Percentiles rank a stretch among this genome's conserved stretches.
Conservation (phyloP, 129 eudicot species). For the Glebionis coronaria region DNA sequence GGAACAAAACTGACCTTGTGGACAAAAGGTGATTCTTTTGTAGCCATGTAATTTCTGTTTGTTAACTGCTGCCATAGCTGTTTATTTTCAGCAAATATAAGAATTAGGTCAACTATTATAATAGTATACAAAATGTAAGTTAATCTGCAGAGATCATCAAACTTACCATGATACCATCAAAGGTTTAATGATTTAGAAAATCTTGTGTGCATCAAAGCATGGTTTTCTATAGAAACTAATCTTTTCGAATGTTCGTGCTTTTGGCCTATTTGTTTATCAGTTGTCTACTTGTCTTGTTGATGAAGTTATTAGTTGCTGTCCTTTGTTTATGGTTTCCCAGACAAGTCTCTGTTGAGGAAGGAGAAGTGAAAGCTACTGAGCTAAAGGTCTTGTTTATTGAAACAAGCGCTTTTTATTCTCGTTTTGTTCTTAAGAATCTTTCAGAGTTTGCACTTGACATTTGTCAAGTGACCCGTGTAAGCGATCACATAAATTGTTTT, state of each 20-base stretch:
- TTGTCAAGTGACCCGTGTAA: no score
- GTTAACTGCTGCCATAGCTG: background rate
- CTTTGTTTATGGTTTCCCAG: slow-evolving; percentile 31
- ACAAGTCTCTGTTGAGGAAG: slow-evolving; percentile 74
- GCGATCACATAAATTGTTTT: no score
- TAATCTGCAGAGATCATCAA: background rate
- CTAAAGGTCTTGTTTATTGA: slow-evolving; percentile 60
- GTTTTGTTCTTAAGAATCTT: no score
- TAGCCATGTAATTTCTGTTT: background rate
- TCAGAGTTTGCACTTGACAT: no score
- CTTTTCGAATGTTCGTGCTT: background rate
- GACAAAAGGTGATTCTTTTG: slow-evolving; percentile 41
- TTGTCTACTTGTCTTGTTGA: background rate
- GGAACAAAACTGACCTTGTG: slow-evolving; percentile 51
- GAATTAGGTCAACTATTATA: background rate
- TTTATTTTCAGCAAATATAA: background rate
- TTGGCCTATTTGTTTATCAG: background rate
- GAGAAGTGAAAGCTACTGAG: slow-evolving; percentile 55
- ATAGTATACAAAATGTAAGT: background rate
- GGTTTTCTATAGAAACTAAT: no score
- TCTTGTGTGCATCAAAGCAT: no score
- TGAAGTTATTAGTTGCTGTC: slow-evolving; percentile 3
- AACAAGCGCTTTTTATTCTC: slow-evolving; percentile 65
- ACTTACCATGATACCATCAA: slow-evolving; percentile 1
- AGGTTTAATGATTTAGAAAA: no score